phyloP scores from a whole-genome alignment of 2,329 filamentous ascomycete species.

The Dactylellina sp. region DNA sequence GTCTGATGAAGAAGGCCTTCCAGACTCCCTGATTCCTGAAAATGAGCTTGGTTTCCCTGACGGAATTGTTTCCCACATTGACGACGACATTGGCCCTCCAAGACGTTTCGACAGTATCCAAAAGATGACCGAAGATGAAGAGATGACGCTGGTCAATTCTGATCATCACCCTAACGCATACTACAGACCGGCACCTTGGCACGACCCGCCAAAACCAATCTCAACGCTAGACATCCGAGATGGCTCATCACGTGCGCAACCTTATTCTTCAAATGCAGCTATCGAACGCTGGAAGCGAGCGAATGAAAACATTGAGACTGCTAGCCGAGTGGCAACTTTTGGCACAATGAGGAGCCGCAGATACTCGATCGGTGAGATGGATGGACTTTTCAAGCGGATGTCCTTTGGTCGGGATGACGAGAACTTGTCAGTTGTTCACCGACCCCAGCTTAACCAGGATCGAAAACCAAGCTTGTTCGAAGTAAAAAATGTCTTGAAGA shows the following conservation, averaged over 20 bases:
- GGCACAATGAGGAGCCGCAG: slow-evolving; percentile 59
- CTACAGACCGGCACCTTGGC: slow-evolving; percentile 61
- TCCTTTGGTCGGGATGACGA: slow-evolving; percentile 59
- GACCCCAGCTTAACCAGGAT: slow-evolving; percentile 34
- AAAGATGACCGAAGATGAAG: slow-evolving; percentile 60
- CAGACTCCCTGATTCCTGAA: slow-evolving; percentile 49
- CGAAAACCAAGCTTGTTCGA: slow-evolving; percentile 55
- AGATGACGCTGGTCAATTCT: slow-evolving; percentile 57
- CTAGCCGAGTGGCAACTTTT: slow-evolving; percentile 63
- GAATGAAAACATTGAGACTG: slow-evolving; percentile 66
- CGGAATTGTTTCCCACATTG: slow-evolving; percentile 42
- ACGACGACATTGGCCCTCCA: slow-evolving; percentile 44
- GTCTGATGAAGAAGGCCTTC: slow-evolving; percentile 51
- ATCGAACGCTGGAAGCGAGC: slow-evolving; percentile 66
- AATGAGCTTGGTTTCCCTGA: slow-evolving; percentile 41
- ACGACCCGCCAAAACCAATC: slow-evolving; percentile 64
- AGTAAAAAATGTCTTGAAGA: slow-evolving; percentile 53
- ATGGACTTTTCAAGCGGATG: slow-evolving; percentile 59
- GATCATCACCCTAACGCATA: slow-evolving; percentile 61
- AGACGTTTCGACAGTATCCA: slow-evolving; percentile 51
- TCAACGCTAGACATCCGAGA: slow-evolving; percentile 62
- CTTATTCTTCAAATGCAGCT: slow-evolving; percentile 67
- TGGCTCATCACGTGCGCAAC: slow-evolving; percentile 64
- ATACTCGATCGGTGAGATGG: slow-evolving; percentile 59
- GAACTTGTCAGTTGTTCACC: slow-evolving; percentile 44